Evolutionary conservation across 2,329 filamentous ascomycete genomes (phyloP), one percentile per base, ranked within the genome.

Genomic region (Fusarium nisikadoi): DNA sequence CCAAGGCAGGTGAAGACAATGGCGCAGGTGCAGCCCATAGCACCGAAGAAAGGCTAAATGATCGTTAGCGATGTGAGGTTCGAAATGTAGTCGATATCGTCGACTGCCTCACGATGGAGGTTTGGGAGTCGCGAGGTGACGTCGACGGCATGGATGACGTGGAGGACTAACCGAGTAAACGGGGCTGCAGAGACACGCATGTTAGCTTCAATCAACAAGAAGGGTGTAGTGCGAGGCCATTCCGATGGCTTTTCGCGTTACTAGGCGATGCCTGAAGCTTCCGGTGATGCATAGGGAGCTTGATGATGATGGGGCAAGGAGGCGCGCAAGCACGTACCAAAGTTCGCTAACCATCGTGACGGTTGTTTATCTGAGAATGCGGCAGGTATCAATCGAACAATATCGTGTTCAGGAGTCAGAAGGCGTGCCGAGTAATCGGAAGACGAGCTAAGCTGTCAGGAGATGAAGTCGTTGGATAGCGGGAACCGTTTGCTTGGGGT

Each of bases 1-100:
- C 96, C 94, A 79, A 97, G 92, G 86, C 94, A 97, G 83, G 94
- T 97, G 89, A 97, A 97, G 81, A 97, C 93, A 81, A 97, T 97
- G 84, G 94, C 94, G 91, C 93, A 80, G 92, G 94, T 96, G 90
- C 95, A 98, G 84, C 95, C 95, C 93, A 98, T 96, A 83, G 94
- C 94, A 87, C 95, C 94, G 81, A 98, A 98, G 88, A 98, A 98
- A 86, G 95, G 87, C 88, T 90, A 79, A 55, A 70, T 49, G n/a
- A 66, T 64, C 47, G 77, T 84, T 80, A 85, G 83, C 77, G 70
- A 62, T 64, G 42, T 73, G 49, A 35, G 56, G 13, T 17, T 76
- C 63, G 71, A 73, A 65, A 49, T 38, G 45, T 61, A 20, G 36
- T 70, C 63, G 61, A 62, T 62, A 58, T 65, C 55, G 54, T 73